Conservation (phyloP, 805 yeast genomes). For the Candida verbasci region DNA sequence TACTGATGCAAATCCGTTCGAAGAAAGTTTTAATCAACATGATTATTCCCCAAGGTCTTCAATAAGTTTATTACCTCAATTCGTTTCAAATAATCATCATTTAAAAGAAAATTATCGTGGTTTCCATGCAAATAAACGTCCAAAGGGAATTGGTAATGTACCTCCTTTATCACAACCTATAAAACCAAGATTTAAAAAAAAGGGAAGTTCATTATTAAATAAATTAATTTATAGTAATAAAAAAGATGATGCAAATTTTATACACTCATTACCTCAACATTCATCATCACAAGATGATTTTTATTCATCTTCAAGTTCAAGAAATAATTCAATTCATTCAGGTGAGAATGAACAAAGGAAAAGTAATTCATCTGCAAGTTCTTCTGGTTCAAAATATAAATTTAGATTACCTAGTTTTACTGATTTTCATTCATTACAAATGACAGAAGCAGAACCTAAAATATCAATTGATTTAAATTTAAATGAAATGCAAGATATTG, state of each 20-base stretch:
- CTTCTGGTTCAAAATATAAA: constrained; percentile 26
- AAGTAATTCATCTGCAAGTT: constrained; percentile 15
- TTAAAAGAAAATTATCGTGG: constrained; percentile 31
- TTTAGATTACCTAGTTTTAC: constrained; percentile 34
- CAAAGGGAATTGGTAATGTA: constrained; percentile 25
- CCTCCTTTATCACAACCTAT: constrained; percentile 50
- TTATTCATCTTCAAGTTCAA: constrained; percentile 1
- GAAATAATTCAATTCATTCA: constrained; percentile 4
- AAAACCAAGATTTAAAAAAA: constrained; percentile 41
- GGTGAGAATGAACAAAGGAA: constrained; percentile 10
- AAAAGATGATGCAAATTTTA: constrained; percentile 19
- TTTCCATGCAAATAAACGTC: constrained; percentile 31
- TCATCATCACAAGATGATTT: background rate
- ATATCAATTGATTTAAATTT: constrained; percentile 39
- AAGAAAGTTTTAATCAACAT: background rate
- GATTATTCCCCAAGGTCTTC: constrained; percentile 19
- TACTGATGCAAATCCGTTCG: background rate
- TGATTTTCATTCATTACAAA: constrained; percentile 18
- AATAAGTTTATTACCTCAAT: constrained; percentile 13
- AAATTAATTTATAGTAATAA: constrained; percentile 34
- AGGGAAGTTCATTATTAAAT: constrained; percentile 33
- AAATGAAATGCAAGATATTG: constrained; percentile 49
- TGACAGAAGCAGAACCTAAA: constrained; percentile 6
- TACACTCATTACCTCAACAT: background rate
- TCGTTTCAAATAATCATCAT: constrained; percentile 1